Conservation (phyloP, 139 green algal genomes). For the Asterochloris erici region DNA sequence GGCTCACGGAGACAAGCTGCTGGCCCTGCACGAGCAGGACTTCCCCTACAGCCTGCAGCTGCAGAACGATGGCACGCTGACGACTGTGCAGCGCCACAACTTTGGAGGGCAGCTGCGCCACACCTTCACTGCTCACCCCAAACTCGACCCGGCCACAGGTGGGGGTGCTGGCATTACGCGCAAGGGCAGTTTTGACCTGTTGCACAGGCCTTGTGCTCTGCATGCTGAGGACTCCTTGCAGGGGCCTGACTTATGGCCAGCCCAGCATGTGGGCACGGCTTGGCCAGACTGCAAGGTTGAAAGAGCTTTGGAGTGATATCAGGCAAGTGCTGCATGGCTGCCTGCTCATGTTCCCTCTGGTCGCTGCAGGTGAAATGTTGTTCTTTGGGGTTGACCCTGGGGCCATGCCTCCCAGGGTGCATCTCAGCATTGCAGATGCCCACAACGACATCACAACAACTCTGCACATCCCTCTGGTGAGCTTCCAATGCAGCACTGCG, state of each 20-base stretch:
- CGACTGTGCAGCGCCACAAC: conserved; percentile 50
- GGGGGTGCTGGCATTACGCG: too few species aligned
- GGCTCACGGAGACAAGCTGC: conserved; percentile 53
- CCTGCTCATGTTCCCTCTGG: too few species aligned
- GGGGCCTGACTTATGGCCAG: too few species aligned
- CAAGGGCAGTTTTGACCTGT: too few species aligned
- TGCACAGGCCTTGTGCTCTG: too few species aligned
- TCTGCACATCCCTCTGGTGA: neutral
- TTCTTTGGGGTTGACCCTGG: conserved; percentile 47
- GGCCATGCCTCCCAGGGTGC: neutral
- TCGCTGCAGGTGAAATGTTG: conserved; percentile 21
- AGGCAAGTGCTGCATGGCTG: too few species aligned
- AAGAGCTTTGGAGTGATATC: too few species aligned
- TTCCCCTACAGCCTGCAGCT: conserved; percentile 36
- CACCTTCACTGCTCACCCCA: conserved; percentile 81
- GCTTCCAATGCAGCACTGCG: too few species aligned
- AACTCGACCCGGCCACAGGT: conserved; percentile 58
- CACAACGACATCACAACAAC: neutral
- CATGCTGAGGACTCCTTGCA: too few species aligned
- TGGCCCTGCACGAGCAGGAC: conserved; percentile 72
- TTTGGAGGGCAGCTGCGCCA: conserved; percentile 18
- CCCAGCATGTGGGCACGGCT: too few species aligned
- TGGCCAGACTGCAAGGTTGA: too few species aligned
- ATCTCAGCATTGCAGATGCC: conserved; percentile 10
- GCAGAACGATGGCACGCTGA: conserved; percentile 48